phyloP scores from a whole-genome alignment of 805 yeast genomes.

The Zygosaccharomyces pseudorouxii region DNA sequence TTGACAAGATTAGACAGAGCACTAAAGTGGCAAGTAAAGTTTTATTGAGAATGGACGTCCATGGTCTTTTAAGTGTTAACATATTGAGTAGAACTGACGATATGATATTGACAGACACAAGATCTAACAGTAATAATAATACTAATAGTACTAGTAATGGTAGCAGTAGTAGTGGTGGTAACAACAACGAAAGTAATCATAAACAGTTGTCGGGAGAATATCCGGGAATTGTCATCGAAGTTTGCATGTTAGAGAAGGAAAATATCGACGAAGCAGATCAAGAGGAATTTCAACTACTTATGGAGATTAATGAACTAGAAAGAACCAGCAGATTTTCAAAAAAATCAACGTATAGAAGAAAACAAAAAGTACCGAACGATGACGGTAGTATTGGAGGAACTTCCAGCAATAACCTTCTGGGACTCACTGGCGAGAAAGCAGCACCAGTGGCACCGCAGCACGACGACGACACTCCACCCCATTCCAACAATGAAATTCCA shows the following conservation, averaged over 20 bases:
- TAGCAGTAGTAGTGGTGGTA: too few species aligned
- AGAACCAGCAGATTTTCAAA: not conserved
- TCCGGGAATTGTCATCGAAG: slow-evolving; percentile 40
- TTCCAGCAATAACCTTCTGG: not conserved
- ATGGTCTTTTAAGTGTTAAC: slow-evolving; percentile 46
- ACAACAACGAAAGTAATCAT: not conserved
- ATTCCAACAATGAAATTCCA: slow-evolving; percentile 11
- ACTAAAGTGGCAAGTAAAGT: slow-evolving; percentile 48
- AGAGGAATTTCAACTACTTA: slow-evolving; percentile 24
- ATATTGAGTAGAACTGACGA: slow-evolving; percentile 39
- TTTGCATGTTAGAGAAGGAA: slow-evolving; percentile 36
- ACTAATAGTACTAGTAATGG: too few species aligned
- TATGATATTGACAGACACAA: slow-evolving; percentile 23
- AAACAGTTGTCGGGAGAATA: slow-evolving; percentile 34
- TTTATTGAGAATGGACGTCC: slow-evolving; percentile 49
- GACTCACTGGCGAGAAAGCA: not conserved
- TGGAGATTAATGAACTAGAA: slow-evolving; percentile 22
- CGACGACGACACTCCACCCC: not conserved
- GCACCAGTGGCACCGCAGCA: not conserved
- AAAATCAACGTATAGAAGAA: not conserved
- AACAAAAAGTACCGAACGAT: not conserved
- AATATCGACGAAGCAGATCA: slow-evolving; percentile 21
- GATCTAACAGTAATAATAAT: slow-evolving; percentile 9
- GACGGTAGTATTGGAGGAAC: not conserved
- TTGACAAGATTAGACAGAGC: slow-evolving; percentile 47